Evolutionary conservation across 352 stramenopile genomes (phyloP).

Genomic region (Elongisporangium undulatum): DNA sequence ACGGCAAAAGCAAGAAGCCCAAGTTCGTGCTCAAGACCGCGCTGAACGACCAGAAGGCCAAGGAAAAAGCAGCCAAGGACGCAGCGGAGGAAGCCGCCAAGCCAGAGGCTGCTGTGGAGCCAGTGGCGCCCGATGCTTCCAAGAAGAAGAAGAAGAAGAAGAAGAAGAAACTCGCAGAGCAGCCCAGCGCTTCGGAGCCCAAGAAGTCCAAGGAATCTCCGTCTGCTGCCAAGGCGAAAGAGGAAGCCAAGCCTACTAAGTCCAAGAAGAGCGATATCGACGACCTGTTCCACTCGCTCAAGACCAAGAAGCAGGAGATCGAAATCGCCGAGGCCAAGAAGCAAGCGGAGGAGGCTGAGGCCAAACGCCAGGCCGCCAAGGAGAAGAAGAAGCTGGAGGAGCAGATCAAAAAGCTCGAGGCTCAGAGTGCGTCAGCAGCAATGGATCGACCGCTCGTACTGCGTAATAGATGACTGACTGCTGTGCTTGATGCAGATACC

Average conservation of each 20-base stretch:
- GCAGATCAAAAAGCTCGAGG: slow-evolving; percentile 80
- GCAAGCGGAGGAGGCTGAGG: slow-evolving; percentile 39
- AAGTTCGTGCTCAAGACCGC: background rate
- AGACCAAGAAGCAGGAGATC: slow-evolving; percentile 73
- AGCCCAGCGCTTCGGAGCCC: background rate
- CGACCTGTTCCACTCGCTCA: slow-evolving; percentile 71
- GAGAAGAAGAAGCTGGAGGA: slow-evolving; percentile 64
- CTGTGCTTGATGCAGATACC: slow-evolving; percentile 39
- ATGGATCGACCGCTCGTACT: background rate
- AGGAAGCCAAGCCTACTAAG: slow-evolving; percentile 6
- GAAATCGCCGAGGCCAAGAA: slow-evolving; percentile 50
- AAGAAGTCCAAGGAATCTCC: slow-evolving; percentile 16
- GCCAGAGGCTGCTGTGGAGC: background rate
- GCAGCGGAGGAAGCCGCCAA: slow-evolving; percentile 4
- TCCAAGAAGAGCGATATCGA: slow-evolving; percentile 53
- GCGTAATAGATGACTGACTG: background rate
- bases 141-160: slow-evolving; percentile 46
- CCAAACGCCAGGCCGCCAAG: slow-evolving; percentile 34
- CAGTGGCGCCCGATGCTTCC: slow-evolving; percentile 1
- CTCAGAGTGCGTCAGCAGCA: slow-evolving; percentile 51
- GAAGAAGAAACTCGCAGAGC: slow-evolving; percentile 42
- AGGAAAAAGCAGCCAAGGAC: slow-evolving; percentile 22
- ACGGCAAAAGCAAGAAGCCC: background rate
- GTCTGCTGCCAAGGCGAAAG: background rate
- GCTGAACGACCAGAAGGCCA: background rate